These are phyloP conservation scores for Xylariaceae sp. DNA, from an alignment of 2,329 filamentous ascomycete species.

Conservation along the genomic window DNA sequence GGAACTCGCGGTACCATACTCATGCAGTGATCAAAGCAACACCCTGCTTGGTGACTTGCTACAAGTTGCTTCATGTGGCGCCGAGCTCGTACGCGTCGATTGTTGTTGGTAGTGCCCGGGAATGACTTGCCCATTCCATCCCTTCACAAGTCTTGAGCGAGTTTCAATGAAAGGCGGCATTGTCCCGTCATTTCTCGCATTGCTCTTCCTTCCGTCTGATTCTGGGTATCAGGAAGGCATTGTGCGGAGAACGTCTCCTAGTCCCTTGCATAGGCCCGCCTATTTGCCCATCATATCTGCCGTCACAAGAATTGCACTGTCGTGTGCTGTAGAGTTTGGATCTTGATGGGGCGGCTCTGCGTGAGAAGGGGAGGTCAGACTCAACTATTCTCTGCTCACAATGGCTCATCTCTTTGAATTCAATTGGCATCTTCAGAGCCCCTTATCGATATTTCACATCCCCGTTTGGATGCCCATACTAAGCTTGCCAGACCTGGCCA, in stretches of 20 bases:
- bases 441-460: background rate
- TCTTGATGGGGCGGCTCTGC: background rate
- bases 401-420: background rate
- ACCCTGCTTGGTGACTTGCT: conserved; percentile 3
- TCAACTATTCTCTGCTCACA: background rate
- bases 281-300: background rate
- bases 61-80: conserved; percentile 1
- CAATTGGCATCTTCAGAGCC: background rate
- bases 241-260: background rate
- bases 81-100: background rate
- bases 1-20: conserved; percentile 1
- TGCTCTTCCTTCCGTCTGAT: conserved; percentile 4
- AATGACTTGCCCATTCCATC: background rate
- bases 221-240: background rate
- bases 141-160: background rate
- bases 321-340: background rate
- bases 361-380: background rate
- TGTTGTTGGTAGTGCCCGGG: conserved; percentile 1
- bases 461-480: background rate
- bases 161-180: background rate
- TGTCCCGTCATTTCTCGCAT: conserved; percentile 2
- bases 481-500: background rate
- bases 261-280: too few relatives aligned
- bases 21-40: background rate
- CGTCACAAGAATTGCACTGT: background rate